phyloP scores from a whole-genome alignment of 2,329 filamentous ascomycete species.

The Diaporthe citrichinensis region DNA sequence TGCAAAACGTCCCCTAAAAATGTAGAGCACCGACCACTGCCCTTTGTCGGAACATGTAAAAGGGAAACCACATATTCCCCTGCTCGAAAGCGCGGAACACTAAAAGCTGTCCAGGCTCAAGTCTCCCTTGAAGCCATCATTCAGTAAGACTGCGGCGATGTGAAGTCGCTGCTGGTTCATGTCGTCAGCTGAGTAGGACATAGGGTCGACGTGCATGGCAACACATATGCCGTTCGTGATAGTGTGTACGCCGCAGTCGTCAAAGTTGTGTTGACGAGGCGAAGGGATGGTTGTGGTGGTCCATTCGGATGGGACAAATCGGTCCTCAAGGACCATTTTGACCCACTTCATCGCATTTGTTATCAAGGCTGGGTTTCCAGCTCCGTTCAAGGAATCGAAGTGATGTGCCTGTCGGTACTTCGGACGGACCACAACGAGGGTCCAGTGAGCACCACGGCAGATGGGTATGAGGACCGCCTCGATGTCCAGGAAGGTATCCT shows the following conservation, averaged over 20 bases:
- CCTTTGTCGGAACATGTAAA: background rate
- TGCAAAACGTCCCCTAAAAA: background rate
- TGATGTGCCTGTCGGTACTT: conserved; percentile 73
- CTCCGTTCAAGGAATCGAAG: conserved; percentile 75
- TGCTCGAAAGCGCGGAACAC: conserved; percentile 26
- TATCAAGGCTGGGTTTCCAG: conserved; percentile 54
- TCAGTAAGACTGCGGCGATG: conserved; percentile 76
- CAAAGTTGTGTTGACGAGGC: conserved; percentile 74
- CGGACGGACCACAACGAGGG: conserved; percentile 76
- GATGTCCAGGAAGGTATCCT: conserved; percentile 74
- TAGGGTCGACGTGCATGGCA: conserved; percentile 66
- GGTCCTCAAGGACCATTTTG: conserved; percentile 67
- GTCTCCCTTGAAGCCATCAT: conserved; percentile 75
- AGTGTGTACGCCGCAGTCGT: conserved; percentile 84
- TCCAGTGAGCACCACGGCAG: conserved; percentile 78
- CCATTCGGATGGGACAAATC: conserved; percentile 74
- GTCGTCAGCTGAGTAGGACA: conserved; percentile 64
- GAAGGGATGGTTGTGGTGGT: conserved; percentile 63
- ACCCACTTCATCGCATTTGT: conserved; percentile 68
- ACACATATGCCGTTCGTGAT: conserved; percentile 80
- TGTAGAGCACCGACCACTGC: background rate
- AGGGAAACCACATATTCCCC: background rate
- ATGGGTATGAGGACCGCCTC: conserved; percentile 80
- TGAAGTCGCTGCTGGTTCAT: conserved; percentile 72
- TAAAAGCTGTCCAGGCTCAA: conserved; percentile 63